phyloP scores from a whole-genome alignment of 2,329 filamentous ascomycete genomes.

The Exophiala xenobiotica region DNA sequence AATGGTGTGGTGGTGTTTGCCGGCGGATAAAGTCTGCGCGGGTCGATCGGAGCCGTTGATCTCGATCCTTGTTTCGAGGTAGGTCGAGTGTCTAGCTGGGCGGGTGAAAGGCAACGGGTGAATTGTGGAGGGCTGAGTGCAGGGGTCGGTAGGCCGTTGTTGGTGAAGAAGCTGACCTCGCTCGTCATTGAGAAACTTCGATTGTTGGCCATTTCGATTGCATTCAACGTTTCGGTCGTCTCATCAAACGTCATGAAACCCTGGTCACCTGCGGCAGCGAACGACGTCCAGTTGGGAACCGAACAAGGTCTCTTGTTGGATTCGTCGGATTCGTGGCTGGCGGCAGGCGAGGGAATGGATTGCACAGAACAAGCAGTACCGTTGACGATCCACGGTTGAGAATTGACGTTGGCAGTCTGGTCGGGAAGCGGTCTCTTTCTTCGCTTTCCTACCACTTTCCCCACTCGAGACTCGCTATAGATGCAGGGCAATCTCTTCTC shows the following conservation, averaged over 20 bases:
- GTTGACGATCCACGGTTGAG: conserved; percentile 21
- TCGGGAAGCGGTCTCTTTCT: conserved; percentile 29
- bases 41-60: conserved; percentile 7
- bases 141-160: conserved; percentile 26
- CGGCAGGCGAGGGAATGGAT: conserved; percentile 28
- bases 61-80: conserved; percentile 12
- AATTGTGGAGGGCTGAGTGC: conserved; percentile 28
- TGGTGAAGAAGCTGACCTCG: conserved; percentile 23
- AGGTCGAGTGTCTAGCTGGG: conserved; percentile 23
- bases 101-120: conserved; percentile 24
- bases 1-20: neutral
- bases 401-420: conserved; percentile 23
- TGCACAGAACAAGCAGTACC: conserved; percentile 14
- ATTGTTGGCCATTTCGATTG: conserved; percentile 25
- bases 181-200: conserved; percentile 25
- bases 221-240: conserved; percentile 20
- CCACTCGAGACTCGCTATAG: conserved; percentile 31
- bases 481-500: conserved; percentile 29
- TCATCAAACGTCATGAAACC: conserved; percentile 22
- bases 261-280: conserved; percentile 20
- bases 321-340: conserved; percentile 23
- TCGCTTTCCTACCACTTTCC: conserved; percentile 31
- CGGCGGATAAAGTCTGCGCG: conserved; percentile 11
- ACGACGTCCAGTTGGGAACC: conserved; percentile 22
- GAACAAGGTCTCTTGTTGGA: conserved; percentile 16